These are phyloP conservation scores for Neonectria sp. DNA, from an alignment of 2,329 filamentous ascomycete species.

Conservation along the genomic window DNA sequence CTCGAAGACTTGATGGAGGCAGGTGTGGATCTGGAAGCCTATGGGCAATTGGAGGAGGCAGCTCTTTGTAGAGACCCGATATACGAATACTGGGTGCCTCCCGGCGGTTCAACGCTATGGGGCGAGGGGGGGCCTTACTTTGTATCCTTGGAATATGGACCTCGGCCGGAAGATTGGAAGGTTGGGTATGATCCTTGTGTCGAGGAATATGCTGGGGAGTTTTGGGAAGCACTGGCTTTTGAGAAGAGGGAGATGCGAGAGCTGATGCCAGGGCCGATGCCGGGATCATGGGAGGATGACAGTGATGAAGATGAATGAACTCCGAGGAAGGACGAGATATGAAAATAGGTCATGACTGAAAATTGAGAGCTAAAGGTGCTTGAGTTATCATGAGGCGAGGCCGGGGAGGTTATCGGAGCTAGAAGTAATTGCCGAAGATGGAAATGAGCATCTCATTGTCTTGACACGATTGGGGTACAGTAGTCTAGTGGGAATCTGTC, in stretches of 20 bases:
- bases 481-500: not conserved
- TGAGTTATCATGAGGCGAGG: not conserved
- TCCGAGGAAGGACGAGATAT: not conserved
- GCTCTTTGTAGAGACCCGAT: no score
- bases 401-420: slow-evolving; percentile 15
- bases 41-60: slow-evolving; percentile 6
- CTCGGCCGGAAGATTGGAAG: slow-evolving; percentile 15
- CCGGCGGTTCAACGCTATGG: no score
- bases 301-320: no score
- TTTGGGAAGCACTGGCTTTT: not conserved
- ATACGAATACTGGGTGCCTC: not conserved
- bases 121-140: not conserved
- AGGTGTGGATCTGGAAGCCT: slow-evolving; percentile 19
- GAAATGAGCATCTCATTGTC: slow-evolving; percentile 3
- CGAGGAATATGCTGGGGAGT: slow-evolving; percentile 18
- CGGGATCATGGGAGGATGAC: slow-evolving; percentile 17
- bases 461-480: slow-evolving; percentile 16
- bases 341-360: no score
- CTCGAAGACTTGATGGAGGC: slow-evolving; percentile 20
- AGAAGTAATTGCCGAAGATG: slow-evolving; percentile 22
- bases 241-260: not conserved
- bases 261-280: slow-evolving; percentile 16
- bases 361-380: not conserved
- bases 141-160: slow-evolving; percentile 15
- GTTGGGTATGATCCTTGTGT: slow-evolving; percentile 13